Evolutionary conservation across 306 rosid species (phyloP).

Genomic region (Fragaria nilgerrensis): DNA sequence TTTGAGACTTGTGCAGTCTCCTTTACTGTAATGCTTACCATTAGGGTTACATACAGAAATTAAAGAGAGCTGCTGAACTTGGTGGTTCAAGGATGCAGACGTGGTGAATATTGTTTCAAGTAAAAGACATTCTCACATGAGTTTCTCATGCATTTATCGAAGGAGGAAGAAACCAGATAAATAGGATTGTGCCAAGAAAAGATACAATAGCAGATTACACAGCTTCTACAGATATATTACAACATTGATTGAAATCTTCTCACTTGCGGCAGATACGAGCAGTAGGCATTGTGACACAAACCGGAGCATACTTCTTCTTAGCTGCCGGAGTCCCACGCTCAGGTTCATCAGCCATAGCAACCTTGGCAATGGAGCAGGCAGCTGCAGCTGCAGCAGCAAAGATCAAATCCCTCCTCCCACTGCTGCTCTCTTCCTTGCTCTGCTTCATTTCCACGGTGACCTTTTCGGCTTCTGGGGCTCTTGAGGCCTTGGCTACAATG

Average conservation of each 20-base stretch:
- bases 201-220: slow-evolving; percentile 3
- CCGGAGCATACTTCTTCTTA: slow-evolving; percentile 49
- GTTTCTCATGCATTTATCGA: neutral
- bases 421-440: slow-evolving; percentile 33
- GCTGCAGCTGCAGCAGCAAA: slow-evolving; percentile 44
- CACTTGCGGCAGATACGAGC: slow-evolving; percentile 64
- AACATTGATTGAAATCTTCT: slow-evolving; percentile 6
- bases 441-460: slow-evolving; percentile 26
- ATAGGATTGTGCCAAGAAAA: neutral
- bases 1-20: neutral
- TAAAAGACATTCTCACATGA: neutral
- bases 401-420: slow-evolving; percentile 58
- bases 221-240: slow-evolving; percentile 27
- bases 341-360: slow-evolving; percentile 57
- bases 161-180: slow-evolving; percentile 16
- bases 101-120: neutral
- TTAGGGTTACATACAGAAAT: neutral
- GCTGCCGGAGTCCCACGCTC: slow-evolving; percentile 45
- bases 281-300: slow-evolving; percentile 66
- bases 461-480: slow-evolving; percentile 24
- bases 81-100: neutral
- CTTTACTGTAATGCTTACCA: neutral
- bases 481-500: slow-evolving; percentile 42
- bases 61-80: neutral
- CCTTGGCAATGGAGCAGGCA: slow-evolving; percentile 45